phyloP scores from a whole-genome alignment of 129 eudicot species.

The Saposhnikovia divaricata region DNA sequence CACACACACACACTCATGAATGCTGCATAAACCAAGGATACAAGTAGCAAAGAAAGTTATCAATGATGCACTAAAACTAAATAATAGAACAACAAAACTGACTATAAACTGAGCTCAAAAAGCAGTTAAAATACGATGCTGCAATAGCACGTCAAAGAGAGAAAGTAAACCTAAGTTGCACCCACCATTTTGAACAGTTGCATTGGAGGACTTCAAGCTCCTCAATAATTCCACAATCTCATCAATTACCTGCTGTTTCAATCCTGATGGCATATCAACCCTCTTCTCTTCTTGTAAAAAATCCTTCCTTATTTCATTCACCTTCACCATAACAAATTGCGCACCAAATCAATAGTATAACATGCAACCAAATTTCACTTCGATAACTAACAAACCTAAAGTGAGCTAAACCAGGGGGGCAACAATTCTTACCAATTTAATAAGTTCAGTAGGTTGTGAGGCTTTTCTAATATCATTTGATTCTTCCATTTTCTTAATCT shows the following conservation, averaged over 20 bases:
- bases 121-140: neutral
- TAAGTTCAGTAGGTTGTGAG: conserved; percentile 69
- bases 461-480: conserved; percentile 62
- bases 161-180: conserved; percentile 8
- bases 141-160: neutral
- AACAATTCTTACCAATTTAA: conserved; percentile 46
- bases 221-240: conserved; percentile 55
- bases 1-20: neutral
- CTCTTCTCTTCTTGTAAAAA: conserved; percentile 28
- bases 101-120: neutral
- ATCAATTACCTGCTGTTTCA: conserved; percentile 45
- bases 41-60: neutral
- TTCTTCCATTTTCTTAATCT: conserved; percentile 83
- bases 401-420: neutral
- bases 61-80: neutral
- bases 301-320: conserved; percentile 37
- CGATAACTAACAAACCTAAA: neutral
- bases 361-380: neutral
- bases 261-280: conserved; percentile 38
- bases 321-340: conserved; percentile 33
- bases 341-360: neutral
- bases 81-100: neutral
- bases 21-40: neutral
- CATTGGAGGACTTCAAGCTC: conserved; percentile 49
- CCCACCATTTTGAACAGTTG: conserved; percentile 65